Percentiles rank a stretch among this genome's conserved stretches.
These are phyloP conservation scores for Protoeuglena noctilucae DNA, from an alignment of 139 green algal species.

Conservation along the genomic window DNA sequence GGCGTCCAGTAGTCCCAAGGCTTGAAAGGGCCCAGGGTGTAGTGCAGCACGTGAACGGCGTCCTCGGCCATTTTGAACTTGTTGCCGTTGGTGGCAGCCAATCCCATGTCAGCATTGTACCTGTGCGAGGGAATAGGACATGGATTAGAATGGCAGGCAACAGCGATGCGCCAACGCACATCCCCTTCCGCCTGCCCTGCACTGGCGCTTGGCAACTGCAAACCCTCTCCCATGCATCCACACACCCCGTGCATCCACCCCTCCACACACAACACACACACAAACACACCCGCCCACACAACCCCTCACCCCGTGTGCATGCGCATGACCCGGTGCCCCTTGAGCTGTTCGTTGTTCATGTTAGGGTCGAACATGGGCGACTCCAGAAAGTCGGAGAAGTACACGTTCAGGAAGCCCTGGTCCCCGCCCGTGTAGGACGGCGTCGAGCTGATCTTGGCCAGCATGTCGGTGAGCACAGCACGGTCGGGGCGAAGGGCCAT, in stretches of 20 bases:
- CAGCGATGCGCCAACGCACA: too few relatives aligned
- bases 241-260: too few relatives aligned
- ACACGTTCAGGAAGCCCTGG: conserved; percentile 58
- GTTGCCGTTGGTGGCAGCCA: conserved; percentile 46
- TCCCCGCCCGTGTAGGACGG: conserved; percentile 55
- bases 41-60: conserved; percentile 45
- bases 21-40: conserved; percentile 57
- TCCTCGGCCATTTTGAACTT: conserved; percentile 20
- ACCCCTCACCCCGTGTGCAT: conserved; percentile 44
- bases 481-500: conserved; percentile 35
- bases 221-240: too few relatives aligned
- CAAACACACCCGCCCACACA: too few relatives aligned
- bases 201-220: too few relatives aligned
- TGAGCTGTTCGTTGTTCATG: conserved; percentile 10
- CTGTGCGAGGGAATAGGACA: too few relatives aligned
- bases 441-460: conserved; percentile 25
- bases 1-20: conserved; percentile 53
- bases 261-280: too few relatives aligned
- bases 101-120: conserved; percentile 57
- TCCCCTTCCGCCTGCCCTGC: too few relatives aligned
- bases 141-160: too few relatives aligned
- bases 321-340: conserved; percentile 14
- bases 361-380: conserved; percentile 41
- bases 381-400: conserved; percentile 36
- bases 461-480: conserved; percentile 39